A percentile compares a stretch with the other conserved stretches of the same genome.
phyloP scores from a whole-genome alignment of 2,329 filamentous ascomycete species.

The Monilinia fructicola region DNA sequence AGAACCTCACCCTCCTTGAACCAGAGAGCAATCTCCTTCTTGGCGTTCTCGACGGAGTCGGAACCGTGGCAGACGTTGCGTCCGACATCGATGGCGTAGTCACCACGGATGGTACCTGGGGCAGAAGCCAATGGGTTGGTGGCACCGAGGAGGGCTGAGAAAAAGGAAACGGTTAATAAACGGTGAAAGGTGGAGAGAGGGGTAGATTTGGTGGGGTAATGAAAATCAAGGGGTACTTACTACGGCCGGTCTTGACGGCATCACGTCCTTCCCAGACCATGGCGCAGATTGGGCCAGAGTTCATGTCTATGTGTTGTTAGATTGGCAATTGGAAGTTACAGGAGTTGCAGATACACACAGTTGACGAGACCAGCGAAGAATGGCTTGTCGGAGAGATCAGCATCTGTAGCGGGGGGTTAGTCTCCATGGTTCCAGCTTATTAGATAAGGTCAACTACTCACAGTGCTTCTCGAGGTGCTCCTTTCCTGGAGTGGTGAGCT shows the following conservation, averaged over 20 bases:
- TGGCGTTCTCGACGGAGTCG: conserved; percentile 96
- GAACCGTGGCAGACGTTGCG: conserved; percentile 99
- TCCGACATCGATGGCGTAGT: conserved; percentile 83
- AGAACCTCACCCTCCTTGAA: conserved; percentile 87
- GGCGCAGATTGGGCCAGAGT: conserved; percentile 92
- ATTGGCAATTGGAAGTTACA: conserved; percentile 26
- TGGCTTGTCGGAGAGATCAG: conserved; percentile 86
- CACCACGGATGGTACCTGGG: conserved; percentile 95
- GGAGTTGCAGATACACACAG: conserved; percentile 60
- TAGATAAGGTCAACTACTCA: conserved; percentile 44
- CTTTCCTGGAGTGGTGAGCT: conserved; percentile 85
- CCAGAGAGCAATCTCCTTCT: conserved; percentile 99
- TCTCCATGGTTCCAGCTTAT: conserved; percentile 36
- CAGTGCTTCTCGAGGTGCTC: conserved; percentile 98
- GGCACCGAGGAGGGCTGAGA: conserved; percentile 83
- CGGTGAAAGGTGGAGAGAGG: not conserved
- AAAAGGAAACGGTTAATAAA: conserved; percentile 27
- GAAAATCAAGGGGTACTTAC: conserved; percentile 50
- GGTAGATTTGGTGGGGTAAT: conserved; percentile 12
- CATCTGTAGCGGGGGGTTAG: conserved; percentile 51
- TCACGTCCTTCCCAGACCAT: conserved; percentile 99
- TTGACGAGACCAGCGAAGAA: conserved; percentile 95
- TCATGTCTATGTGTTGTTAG: conserved; percentile 70
- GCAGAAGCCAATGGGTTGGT: conserved; percentile 96
- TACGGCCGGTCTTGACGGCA: conserved; percentile 96